Evolutionary conservation across 192 early-diverging fungal genomes (phyloP).

Genomic region (Umbelopsis isabellina): DNA sequence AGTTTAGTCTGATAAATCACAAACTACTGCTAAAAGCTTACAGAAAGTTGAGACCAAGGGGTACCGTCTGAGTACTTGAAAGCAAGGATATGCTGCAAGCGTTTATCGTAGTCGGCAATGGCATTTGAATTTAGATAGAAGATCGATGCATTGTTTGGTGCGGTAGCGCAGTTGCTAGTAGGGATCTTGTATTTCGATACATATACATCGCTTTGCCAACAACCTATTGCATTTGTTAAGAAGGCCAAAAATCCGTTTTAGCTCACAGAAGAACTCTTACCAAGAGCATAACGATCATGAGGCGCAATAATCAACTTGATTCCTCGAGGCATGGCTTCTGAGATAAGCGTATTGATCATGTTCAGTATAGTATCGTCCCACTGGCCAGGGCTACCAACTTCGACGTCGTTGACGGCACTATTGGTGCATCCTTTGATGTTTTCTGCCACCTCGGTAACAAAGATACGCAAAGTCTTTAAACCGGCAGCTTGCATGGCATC

Average conservation of each 20-base stretch:
- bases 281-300: conserved; percentile 13
- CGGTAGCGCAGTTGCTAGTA: neutral
- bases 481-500: conserved; percentile 13
- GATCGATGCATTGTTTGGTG: conserved; percentile 7
- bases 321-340: conserved; percentile 13
- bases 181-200: conserved; percentile 9
- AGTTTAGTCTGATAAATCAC: neutral
- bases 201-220: conserved; percentile 16
- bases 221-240: neutral
- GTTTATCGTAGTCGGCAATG: conserved; percentile 6
- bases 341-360: conserved; percentile 9
- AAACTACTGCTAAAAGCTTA: neutral
- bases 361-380: conserved; percentile 5
- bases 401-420: neutral
- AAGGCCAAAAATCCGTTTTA: neutral
- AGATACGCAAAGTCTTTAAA: conserved; percentile 7
- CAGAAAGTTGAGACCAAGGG: conserved; percentile 4
- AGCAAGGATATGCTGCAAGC: neutral
- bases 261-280: neutral
- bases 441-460: neutral
- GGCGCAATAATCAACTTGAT: conserved; percentile 19
- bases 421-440: conserved; percentile 18
- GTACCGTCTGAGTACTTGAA: conserved; percentile 6
- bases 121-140: neutral
- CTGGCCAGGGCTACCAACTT: neutral